Conservation (phyloP, 2,329 filamentous ascomycete species). For the Botrytis squamosa region DNA sequence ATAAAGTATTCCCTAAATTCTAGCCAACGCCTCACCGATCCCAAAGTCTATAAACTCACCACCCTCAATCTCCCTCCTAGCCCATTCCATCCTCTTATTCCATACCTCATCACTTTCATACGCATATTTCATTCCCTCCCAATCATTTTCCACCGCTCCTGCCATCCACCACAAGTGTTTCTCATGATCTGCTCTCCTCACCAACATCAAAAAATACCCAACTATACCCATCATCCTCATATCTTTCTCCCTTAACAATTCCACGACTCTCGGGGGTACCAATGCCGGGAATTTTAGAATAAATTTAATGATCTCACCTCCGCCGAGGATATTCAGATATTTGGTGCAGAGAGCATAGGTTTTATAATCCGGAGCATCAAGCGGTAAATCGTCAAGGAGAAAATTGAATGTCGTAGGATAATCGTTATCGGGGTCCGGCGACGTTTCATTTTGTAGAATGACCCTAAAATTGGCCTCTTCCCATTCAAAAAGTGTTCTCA, state of each 20-base stretch:
- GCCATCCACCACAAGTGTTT: slow-evolving; percentile 12
- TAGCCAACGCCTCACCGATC: neutral
- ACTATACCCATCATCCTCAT: neutral
- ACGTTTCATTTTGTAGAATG: neutral
- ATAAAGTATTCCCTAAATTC: too few species aligned
- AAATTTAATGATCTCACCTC: neutral
- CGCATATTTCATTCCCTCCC: neutral
- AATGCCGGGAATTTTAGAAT: slow-evolving; percentile 8
- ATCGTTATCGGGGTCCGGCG: neutral
- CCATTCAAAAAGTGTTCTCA: neutral
- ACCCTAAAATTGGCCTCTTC: neutral
- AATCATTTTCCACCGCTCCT: slow-evolving; percentile 3
- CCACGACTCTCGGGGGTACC: neutral
- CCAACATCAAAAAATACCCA: slow-evolving; percentile 18
- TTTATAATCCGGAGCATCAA: neutral
- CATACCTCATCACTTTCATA: neutral
- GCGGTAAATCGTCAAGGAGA: neutral
- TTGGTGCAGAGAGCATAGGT: neutral
- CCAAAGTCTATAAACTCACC: neutral
- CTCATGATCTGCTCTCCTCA: neutral
- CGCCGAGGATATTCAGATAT: neutral
- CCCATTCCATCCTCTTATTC: slow-evolving; percentile 10
- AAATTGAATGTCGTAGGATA: slow-evolving; percentile 1
- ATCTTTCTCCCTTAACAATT: slow-evolving; percentile 6
- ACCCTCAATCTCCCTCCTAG: slow-evolving; percentile 6